Conservation (phyloP, 2,329 filamentous ascomycete genomes). For the Botryosphaeria agaves region DNA sequence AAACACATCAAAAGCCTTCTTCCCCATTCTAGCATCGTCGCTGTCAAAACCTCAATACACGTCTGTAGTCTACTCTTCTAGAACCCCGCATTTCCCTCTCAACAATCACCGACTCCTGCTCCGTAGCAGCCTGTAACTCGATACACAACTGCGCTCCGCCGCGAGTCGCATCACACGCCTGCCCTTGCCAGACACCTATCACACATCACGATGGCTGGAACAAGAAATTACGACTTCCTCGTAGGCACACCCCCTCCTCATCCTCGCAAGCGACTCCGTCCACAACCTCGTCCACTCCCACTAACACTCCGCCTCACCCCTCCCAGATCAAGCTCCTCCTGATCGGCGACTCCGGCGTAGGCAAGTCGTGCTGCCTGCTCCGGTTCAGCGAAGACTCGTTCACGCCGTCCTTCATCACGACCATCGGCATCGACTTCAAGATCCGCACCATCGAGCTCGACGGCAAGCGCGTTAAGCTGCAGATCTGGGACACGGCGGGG, state of each 20-base stretch:
- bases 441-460: conserved; percentile 98
- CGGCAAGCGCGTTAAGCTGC: conserved; percentile 95
- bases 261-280: not conserved
- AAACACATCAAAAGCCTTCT: too few relatives aligned
- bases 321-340: conserved; percentile 84
- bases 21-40: too few relatives aligned
- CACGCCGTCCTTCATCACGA: conserved; percentile 95
- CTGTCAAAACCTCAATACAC: too few relatives aligned
- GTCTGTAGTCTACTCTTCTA: too few relatives aligned
- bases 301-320: conserved; percentile 7
- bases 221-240: conserved; percentile 1
- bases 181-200: too few relatives aligned
- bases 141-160: too few relatives aligned
- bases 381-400: conserved; percentile 97
- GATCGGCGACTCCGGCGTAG: conserved; percentile 91
- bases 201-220: too few relatives aligned
- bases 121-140: too few relatives aligned
- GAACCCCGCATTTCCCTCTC: too few relatives aligned
- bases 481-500: conserved; percentile 98
- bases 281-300: conserved; percentile 1
- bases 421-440: conserved; percentile 99
- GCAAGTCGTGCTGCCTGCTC: conserved; percentile 92
- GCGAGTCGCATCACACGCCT: too few relatives aligned
- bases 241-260: not conserved
- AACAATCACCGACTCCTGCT: too few relatives aligned